Conservation (phyloP, 2,329 filamentous ascomycete species). For the Cercospora sojina region DNA sequence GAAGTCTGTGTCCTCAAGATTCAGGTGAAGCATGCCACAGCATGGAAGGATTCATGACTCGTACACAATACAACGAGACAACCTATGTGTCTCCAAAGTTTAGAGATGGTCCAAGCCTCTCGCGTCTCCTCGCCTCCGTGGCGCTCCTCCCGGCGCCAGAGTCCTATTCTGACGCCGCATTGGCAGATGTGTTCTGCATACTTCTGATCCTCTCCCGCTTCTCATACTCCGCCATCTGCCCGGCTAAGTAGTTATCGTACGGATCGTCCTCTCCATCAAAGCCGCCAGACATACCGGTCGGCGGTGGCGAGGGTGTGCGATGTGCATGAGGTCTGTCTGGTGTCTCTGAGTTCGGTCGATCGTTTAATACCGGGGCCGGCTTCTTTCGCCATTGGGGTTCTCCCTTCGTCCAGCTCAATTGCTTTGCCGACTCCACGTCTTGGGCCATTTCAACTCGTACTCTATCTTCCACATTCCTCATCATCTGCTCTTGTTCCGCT, state of each 20-base stretch:
- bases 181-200: conserved; percentile 30
- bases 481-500: conserved; percentile 36
- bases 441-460: conserved; percentile 39
- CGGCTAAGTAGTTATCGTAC: conserved; percentile 37
- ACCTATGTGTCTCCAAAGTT: background rate
- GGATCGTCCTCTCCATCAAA: conserved; percentile 39
- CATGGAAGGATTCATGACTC: conserved; percentile 1
- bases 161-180: conserved; percentile 20
- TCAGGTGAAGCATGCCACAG: conserved; percentile 14
- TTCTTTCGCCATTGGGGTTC: conserved; percentile 28
- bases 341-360: conserved; percentile 9
- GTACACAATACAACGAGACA: background rate
- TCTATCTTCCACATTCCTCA: conserved; percentile 38
- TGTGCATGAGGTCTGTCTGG: conserved; percentile 7
- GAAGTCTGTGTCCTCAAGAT: conserved; percentile 29
- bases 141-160: background rate
- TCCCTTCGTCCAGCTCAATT: conserved; percentile 33
- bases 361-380: conserved; percentile 13
- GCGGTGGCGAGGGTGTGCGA: conserved; percentile 31
- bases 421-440: conserved; percentile 40
- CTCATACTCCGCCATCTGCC: conserved; percentile 33
- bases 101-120: background rate
- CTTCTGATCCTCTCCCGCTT: conserved; percentile 30
- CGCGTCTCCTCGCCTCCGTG: background rate
- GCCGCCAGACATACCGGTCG: conserved; percentile 33